These are phyloP conservation scores for Candida labiduridarum DNA, from an alignment of 1,139 yeast species.

Conservation along the genomic window DNA sequence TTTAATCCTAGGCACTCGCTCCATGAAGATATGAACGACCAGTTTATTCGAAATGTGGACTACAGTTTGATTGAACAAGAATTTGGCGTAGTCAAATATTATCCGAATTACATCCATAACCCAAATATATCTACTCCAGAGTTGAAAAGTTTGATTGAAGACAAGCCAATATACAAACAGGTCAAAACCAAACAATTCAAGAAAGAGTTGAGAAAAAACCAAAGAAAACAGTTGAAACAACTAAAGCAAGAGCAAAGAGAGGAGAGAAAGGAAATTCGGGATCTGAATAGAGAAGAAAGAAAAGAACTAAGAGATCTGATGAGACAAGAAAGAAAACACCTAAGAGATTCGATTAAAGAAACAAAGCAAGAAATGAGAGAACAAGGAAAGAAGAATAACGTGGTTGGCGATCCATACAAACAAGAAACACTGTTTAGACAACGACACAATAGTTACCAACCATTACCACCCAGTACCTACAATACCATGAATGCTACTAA, in stretches of 20 bases:
- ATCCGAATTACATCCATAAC: constrained; percentile 45
- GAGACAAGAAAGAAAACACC: constrained; percentile 16
- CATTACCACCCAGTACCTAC: neutral
- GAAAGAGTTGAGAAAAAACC: constrained; percentile 9
- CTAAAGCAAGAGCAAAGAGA: constrained; percentile 12
- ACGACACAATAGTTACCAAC: neutral
- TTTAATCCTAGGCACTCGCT: constrained; percentile 1
- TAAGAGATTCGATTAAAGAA: constrained; percentile 16
- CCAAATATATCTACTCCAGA: constrained; percentile 40
- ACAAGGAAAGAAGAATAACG: neutral
- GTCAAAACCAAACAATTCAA: constrained; percentile 32
- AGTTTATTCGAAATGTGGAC: constrained; percentile 18
- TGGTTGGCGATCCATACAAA: neutral
- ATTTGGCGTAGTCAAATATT: constrained; percentile 41
- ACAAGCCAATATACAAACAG: constrained; percentile 45
- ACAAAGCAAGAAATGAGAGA: constrained; percentile 14
- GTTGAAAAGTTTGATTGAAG: constrained; percentile 34
- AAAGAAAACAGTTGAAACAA: constrained; percentile 9
- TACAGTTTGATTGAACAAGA: constrained; percentile 40
- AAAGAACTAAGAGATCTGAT: constrained; percentile 16
- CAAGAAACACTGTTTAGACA: neutral
- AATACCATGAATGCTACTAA: constrained; percentile 1
- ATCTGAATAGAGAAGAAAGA: constrained; percentile 16
- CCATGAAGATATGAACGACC: neutral
- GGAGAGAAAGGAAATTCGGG: constrained; percentile 6